Evolutionary conservation across 2,329 filamentous ascomycete genomes (phyloP).

Genomic region (Anisogramma anomala): DNA sequence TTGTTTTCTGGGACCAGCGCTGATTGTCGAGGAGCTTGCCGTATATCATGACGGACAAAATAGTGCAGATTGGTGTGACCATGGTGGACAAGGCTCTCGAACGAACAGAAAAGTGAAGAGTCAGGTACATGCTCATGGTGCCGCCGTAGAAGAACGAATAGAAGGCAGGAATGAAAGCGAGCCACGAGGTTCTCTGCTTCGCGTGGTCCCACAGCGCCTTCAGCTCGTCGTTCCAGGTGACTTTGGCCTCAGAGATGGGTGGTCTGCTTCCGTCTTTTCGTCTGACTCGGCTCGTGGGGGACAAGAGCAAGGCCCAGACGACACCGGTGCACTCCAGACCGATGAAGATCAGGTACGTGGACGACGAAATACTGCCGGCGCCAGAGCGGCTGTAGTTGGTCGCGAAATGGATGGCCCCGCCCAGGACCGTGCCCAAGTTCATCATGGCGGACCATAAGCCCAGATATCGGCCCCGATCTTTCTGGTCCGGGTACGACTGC

Average conservation of each 20-base stretch:
- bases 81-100: slow-evolving; percentile 21
- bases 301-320: slow-evolving; percentile 20
- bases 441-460: slow-evolving; percentile 24
- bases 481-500: slow-evolving; percentile 23
- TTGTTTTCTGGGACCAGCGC: slow-evolving; percentile 19
- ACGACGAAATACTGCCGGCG: slow-evolving; percentile 20
- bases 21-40: slow-evolving; percentile 8
- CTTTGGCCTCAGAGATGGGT: too few relatives aligned
- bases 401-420: slow-evolving; percentile 23
- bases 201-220: slow-evolving; percentile 16
- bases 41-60: slow-evolving; percentile 16
- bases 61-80: slow-evolving; percentile 20
- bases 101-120: slow-evolving; percentile 23
- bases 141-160: slow-evolving; percentile 29
- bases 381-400: slow-evolving; percentile 17
- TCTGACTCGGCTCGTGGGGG: slow-evolving; percentile 17
- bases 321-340: slow-evolving; percentile 20
- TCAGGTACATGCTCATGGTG: slow-evolving; percentile 25
- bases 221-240: slow-evolving; percentile 18
- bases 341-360: slow-evolving; percentile 22
- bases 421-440: slow-evolving; percentile 23
- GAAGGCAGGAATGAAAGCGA: slow-evolving; percentile 24
- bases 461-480: slow-evolving; percentile 24
- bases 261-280: slow-evolving; percentile 18
- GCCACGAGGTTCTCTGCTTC: slow-evolving; percentile 20